Percentiles rank a stretch among this genome's conserved stretches.
These are phyloP conservation scores for Eucommia ulmoides DNA, from an alignment of 257 asterid genomes.

Conservation along the genomic window DNA sequence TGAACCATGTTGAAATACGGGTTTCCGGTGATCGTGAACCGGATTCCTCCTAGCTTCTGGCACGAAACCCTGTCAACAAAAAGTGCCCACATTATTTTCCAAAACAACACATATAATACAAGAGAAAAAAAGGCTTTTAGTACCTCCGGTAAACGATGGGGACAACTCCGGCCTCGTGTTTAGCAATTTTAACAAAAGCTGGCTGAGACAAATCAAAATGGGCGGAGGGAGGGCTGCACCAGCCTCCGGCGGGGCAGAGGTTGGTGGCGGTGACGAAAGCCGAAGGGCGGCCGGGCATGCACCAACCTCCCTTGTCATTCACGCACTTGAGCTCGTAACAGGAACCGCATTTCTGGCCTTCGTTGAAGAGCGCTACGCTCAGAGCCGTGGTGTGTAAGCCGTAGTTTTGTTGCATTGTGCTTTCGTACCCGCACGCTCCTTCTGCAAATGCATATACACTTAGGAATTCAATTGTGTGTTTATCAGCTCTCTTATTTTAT, in stretches of 20 bases:
- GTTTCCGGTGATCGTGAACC: slow-evolving; percentile 28
- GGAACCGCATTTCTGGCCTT: slow-evolving; percentile 27
- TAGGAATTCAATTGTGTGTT: too few species aligned
- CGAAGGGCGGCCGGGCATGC: slow-evolving; percentile 17
- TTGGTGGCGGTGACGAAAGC: slow-evolving; percentile 28
- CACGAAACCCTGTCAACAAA: slow-evolving; percentile 41
- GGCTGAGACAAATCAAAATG: slow-evolving; percentile 39
- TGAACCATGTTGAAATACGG: slow-evolving; percentile 28
- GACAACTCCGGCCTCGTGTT: slow-evolving; percentile 26
- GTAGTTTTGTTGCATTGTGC: slow-evolving; percentile 8
- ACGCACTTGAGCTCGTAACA: slow-evolving; percentile 38
- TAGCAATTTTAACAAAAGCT: slow-evolving; percentile 27
- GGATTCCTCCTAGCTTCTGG: slow-evolving; percentile 36
- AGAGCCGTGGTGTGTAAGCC: slow-evolving; percentile 27
- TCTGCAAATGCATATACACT: too few species aligned
- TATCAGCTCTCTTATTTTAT: too few species aligned
- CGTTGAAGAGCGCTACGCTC: slow-evolving; percentile 23
- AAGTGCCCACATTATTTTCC: too few species aligned
- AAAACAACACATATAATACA: not conserved
- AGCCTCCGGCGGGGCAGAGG: slow-evolving; percentile 26
- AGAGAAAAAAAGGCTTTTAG: not conserved
- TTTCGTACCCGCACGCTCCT: slow-evolving; percentile 39
- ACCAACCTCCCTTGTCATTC: slow-evolving; percentile 11
- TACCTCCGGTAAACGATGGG: slow-evolving; percentile 31
- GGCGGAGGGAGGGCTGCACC: slow-evolving; percentile 27